A percentile compares a stretch with the other conserved stretches of the same genome.
Evolutionary conservation across 1,284 basidiomycete genomes (phyloP).

Genomic region (Fomitopsis schrenkii): DNA sequence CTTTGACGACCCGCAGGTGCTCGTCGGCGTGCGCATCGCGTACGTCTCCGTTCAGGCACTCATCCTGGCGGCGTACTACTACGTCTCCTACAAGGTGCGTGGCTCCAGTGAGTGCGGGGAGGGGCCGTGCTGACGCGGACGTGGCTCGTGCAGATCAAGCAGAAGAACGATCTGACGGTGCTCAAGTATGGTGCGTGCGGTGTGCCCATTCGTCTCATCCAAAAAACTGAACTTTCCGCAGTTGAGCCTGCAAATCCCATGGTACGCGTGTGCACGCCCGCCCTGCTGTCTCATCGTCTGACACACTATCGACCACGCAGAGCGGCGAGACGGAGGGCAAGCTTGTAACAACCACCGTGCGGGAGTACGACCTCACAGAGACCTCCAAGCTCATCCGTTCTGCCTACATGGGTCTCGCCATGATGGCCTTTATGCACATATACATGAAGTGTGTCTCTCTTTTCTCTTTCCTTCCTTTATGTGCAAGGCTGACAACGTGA

Average conservation of each 20-base stretch:
- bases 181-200: conserved; percentile 82
- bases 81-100: conserved; percentile 59
- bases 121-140: neutral
- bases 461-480: neutral
- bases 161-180: conserved; percentile 93
- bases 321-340: conserved; percentile 54
- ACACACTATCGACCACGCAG: conserved; percentile 42
- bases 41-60: conserved; percentile 77
- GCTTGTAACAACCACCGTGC: conserved; percentile 88
- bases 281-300: neutral
- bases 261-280: conserved; percentile 33
- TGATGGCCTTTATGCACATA: conserved; percentile 87
- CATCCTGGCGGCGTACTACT: conserved; percentile 76
- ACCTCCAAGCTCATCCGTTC: conserved; percentile 83
- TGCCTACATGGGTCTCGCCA: conserved; percentile 76
- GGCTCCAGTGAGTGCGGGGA: neutral
- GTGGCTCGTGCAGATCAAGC: conserved; percentile 65
- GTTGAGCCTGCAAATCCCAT: conserved; percentile 61
- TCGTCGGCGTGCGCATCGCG: conserved; percentile 80
- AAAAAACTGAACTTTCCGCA: conserved; percentile 23
- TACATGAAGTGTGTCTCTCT: conserved; percentile 58
- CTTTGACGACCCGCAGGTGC: conserved; percentile 84
- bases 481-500: neutral
- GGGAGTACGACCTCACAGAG: conserved; percentile 91
- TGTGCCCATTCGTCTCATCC: neutral